A percentile compares a stretch with the other conserved stretches of the same genome.
These are phyloP conservation scores for Euphorbia peplus DNA, from an alignment of 345 rosid genomes.

Conservation along the genomic window DNA sequence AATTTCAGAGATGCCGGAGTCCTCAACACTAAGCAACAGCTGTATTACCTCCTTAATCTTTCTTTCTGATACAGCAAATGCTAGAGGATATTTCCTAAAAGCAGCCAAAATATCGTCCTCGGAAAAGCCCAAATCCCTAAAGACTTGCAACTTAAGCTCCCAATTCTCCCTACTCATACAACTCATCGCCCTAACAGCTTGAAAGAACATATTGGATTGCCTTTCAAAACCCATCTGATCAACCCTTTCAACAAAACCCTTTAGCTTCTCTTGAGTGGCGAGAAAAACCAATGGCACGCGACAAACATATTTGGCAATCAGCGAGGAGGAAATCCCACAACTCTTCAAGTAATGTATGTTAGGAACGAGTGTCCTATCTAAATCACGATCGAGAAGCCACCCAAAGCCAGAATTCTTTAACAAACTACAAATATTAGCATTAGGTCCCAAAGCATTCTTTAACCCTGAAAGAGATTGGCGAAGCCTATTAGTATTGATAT, in stretches of 20 bases:
- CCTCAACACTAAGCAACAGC: neutral
- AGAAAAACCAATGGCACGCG: conserved; percentile 26
- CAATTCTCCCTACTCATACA: conserved; percentile 31
- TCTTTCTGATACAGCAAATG: neutral
- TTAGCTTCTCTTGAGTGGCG: conserved; percentile 18
- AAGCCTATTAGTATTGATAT: neutral
- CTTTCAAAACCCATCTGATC: conserved; percentile 36
- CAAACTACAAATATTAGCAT: neutral
- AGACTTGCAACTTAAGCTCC: conserved; percentile 20
- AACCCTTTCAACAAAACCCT: conserved; percentile 20
- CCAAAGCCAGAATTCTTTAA: conserved; percentile 12
- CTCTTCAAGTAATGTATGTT: conserved; percentile 21
- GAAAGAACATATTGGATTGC: conserved; percentile 27
- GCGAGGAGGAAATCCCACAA: conserved; percentile 8
- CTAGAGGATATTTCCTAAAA: neutral
- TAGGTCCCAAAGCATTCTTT: neutral
- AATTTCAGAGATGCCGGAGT: neutral
- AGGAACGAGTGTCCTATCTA: conserved; percentile 33
- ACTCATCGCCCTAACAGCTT: conserved; percentile 25
- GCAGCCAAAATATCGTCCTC: neutral
- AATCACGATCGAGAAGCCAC: conserved; percentile 25
- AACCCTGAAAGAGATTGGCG: too few species aligned
- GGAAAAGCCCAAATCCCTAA: neutral
- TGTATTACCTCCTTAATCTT: neutral
- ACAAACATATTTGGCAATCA: conserved; percentile 20